These are phyloP conservation scores for Huiozyma naganishii DNA, from an alignment of 805 yeast species.

Conservation along the genomic window DNA sequence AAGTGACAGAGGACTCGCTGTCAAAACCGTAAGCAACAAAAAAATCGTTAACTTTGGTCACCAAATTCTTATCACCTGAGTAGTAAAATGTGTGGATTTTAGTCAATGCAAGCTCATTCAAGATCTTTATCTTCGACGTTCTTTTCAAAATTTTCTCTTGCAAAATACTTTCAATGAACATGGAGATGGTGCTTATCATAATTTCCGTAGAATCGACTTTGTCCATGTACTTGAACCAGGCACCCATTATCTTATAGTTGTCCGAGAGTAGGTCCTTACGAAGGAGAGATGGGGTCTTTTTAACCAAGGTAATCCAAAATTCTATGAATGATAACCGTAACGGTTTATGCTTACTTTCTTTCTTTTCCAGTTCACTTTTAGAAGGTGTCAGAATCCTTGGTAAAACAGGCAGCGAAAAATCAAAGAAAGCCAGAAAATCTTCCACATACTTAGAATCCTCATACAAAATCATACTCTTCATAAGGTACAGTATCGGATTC, in stretches of 20 bases:
- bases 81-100: constrained; percentile 46
- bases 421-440: constrained; percentile 55
- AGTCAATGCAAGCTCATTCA: constrained; percentile 65
- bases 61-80: constrained; percentile 28
- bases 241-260: constrained; percentile 47
- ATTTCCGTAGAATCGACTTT: constrained; percentile 41
- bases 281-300: constrained; percentile 39
- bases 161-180: constrained; percentile 42
- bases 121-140: constrained; percentile 58
- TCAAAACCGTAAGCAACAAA: constrained; percentile 42
- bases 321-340: constrained; percentile 50
- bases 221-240: constrained; percentile 54
- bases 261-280: constrained; percentile 56
- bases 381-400: constrained; percentile 52
- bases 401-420: constrained; percentile 49
- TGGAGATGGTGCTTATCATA: constrained; percentile 32
- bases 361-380: constrained; percentile 30
- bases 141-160: constrained; percentile 52
- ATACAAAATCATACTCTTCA: constrained; percentile 41
- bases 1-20: constrained; percentile 35
- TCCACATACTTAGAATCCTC: constrained; percentile 41
- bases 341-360: constrained; percentile 26
- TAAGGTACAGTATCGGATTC: constrained; percentile 48
- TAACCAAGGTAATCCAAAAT: constrained; percentile 48
- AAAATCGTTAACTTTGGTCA: constrained; percentile 34